Conservation (phyloP, 2,329 filamentous ascomycete species). For the Dothiorella sarmentorum region DNA sequence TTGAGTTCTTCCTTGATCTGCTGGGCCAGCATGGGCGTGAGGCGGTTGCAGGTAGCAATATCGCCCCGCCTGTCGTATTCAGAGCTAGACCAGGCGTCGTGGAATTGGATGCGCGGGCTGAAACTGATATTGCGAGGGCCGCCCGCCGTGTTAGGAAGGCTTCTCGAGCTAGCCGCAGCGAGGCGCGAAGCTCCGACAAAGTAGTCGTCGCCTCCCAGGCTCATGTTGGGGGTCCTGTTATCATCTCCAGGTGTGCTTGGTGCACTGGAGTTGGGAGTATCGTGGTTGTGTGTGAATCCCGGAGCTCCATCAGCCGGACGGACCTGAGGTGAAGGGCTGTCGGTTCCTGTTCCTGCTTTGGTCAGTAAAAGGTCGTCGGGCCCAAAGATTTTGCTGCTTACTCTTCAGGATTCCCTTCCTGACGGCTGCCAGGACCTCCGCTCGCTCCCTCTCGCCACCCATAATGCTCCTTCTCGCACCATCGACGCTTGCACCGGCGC, state of each 20-base stretch:
- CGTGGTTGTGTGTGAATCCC: conserved; percentile 50
- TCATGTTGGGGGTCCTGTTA: conserved; percentile 58
- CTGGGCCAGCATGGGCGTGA: conserved; percentile 95
- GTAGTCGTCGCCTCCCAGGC: conserved; percentile 82
- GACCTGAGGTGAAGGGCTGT: conserved; percentile 66
- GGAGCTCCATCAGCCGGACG: conserved; percentile 57
- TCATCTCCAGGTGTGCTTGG: conserved; percentile 87
- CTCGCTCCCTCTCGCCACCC: conserved; percentile 83
- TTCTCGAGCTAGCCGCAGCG: conserved; percentile 68
- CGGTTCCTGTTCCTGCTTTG: conserved; percentile 55
- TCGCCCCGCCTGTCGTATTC: conserved; percentile 97
- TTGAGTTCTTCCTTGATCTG: conserved; percentile 99
- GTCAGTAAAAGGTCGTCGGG: conserved; percentile 14
- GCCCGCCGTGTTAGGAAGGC: conserved; percentile 73
- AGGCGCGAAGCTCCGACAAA: conserved; percentile 76
- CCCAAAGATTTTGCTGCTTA: conserved; percentile 42
- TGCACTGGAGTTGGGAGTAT: conserved; percentile 79
- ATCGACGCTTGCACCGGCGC: conserved; percentile 55
- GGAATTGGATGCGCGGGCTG: conserved; percentile 88
- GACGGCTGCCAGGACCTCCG: conserved; percentile 86
- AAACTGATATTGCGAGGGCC: conserved; percentile 65
- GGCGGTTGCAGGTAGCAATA: conserved; percentile 93
- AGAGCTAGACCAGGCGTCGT: conserved; percentile 92
- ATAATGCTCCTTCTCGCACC: conserved; percentile 79
- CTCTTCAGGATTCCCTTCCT: conserved; percentile 96